Evolutionary conservation across 2,329 filamentous ascomycete species (phyloP).

Genomic region (Colletotrichum higginsianum): DNA sequence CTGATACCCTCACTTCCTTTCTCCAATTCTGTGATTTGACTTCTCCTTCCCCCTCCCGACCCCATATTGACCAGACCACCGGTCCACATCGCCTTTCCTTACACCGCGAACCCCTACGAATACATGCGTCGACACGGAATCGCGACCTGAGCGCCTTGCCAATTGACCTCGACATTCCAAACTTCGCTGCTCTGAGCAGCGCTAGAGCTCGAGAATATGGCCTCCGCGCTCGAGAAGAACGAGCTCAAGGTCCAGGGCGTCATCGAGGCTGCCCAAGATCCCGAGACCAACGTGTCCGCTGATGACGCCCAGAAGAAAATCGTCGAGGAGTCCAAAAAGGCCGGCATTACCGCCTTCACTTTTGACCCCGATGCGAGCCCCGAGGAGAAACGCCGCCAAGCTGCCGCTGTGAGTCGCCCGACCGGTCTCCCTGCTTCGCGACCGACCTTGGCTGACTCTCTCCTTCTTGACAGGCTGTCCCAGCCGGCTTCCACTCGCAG

Average conservation of each 20-base stretch:
- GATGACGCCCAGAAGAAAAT: conserved; percentile 81
- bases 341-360: conserved; percentile 83
- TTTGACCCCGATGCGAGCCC: conserved; percentile 90
- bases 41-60: conserved; percentile 20
- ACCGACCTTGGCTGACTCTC: conserved; percentile 36
- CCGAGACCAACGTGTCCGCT: conserved; percentile 76
- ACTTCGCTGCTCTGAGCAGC: conserved; percentile 36
- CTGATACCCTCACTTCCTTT: conserved; percentile 31
- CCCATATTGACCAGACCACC: conserved; percentile 10
- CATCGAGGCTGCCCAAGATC: conserved; percentile 82
- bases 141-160: conserved; percentile 26
- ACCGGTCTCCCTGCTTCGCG: neutral
- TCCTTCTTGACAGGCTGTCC: conserved; percentile 66
- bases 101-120: conserved; percentile 1
- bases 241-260: conserved; percentile 89
- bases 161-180: conserved; percentile 36
- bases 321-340: conserved; percentile 82
- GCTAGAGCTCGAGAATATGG: conserved; percentile 46
- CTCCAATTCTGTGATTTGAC: conserved; percentile 20
- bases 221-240: conserved; percentile 49
- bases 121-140: conserved; percentile 38
- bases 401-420: conserved; percentile 75
- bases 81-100: conserved; percentile 20
- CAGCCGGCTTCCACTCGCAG: conserved; percentile 74
- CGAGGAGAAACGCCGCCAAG: conserved; percentile 87